These are phyloP conservation scores for Ceratobasidium sp. DNA, from an alignment of 1,284 basidiomycete genomes.

Conservation along the genomic window DNA sequence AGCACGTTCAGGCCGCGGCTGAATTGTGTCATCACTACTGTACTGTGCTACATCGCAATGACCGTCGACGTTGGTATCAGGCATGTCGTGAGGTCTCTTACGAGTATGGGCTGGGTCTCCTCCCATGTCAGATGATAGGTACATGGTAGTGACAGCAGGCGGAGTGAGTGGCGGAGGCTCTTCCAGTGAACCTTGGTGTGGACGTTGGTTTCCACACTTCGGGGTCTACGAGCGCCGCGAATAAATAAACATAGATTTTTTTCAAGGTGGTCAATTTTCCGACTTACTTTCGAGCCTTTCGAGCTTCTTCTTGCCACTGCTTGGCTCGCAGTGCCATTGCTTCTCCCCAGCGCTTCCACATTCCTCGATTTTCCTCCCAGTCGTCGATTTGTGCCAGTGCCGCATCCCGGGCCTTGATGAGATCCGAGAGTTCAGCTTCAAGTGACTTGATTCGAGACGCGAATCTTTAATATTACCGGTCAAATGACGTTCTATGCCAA, in stretches of 20 bases:
- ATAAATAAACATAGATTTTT: too few species aligned
- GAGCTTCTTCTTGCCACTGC: constrained; percentile 27
- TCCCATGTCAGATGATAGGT: neutral
- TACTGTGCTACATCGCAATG: constrained; percentile 14
- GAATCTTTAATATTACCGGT: neutral
- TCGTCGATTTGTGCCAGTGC: constrained; percentile 14
- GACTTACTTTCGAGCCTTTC: constrained; percentile 14
- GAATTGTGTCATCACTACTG: constrained; percentile 1
- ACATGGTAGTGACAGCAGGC: neutral
- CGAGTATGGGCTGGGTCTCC: constrained; percentile 20
- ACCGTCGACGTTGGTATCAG: constrained; percentile 36
- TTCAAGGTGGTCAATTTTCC: too few species aligned
- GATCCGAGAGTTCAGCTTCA: neutral
- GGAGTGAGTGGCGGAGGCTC: constrained; percentile 24
- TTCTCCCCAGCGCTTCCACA: constrained; percentile 36
- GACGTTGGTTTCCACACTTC: neutral
- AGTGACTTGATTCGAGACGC: neutral
- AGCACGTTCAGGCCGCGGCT: neutral
- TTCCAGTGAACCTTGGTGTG: neutral
- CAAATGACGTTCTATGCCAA: neutral
- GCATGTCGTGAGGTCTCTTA: constrained; percentile 36
- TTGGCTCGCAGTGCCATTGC: constrained; percentile 25
- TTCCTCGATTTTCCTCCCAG: constrained; percentile 25
- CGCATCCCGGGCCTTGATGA: neutral
- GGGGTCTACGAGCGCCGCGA: neutral